Conservation (phyloP, 2,329 filamentous ascomycete genomes). For the Podosphaera xanthii region DNA sequence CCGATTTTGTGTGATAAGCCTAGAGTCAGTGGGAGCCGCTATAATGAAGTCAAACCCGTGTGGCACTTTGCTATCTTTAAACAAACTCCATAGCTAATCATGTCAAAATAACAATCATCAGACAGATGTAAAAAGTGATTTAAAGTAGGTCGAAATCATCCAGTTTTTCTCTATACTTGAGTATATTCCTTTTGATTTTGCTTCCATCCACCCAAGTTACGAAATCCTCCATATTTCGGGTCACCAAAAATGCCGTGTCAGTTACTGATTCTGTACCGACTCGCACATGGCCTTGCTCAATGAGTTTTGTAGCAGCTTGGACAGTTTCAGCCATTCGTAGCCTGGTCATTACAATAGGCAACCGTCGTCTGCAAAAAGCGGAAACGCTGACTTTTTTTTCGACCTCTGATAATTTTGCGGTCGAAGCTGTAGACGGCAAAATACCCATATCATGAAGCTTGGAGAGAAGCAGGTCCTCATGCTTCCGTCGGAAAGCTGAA, state of each 20-base stretch:
- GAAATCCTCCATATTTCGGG: constrained; percentile 80
- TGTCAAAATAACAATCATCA: too few relatives aligned
- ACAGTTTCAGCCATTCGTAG: constrained; percentile 83
- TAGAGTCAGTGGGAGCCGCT: too few relatives aligned
- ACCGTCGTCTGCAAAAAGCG: constrained; percentile 59
- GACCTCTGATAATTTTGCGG: constrained; percentile 55
- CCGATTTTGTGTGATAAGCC: too few relatives aligned
- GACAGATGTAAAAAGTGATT: constrained; percentile 10
- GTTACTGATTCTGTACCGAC: constrained; percentile 80
- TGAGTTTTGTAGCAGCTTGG: constrained; percentile 61
- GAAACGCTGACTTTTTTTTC: constrained; percentile 78
- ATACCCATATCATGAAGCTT: constrained; percentile 90
- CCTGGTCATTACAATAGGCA: constrained; percentile 80
- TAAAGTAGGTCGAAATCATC: constrained; percentile 86
- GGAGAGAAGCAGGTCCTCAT: constrained; percentile 69
- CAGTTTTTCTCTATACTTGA: constrained; percentile 83
- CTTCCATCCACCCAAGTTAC: constrained; percentile 90
- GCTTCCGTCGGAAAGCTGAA: constrained; percentile 55
- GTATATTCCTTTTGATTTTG: constrained; percentile 91
- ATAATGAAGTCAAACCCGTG: too few relatives aligned
- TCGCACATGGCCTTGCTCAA: constrained; percentile 84
- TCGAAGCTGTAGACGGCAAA: constrained; percentile 39
- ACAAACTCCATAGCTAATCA: too few relatives aligned
- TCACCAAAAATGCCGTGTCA: constrained; percentile 75
- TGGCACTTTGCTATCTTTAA: too few relatives aligned